Evolutionary conservation across 306 rosid species (phyloP).

Genomic region (Luffa acutangula): DNA sequence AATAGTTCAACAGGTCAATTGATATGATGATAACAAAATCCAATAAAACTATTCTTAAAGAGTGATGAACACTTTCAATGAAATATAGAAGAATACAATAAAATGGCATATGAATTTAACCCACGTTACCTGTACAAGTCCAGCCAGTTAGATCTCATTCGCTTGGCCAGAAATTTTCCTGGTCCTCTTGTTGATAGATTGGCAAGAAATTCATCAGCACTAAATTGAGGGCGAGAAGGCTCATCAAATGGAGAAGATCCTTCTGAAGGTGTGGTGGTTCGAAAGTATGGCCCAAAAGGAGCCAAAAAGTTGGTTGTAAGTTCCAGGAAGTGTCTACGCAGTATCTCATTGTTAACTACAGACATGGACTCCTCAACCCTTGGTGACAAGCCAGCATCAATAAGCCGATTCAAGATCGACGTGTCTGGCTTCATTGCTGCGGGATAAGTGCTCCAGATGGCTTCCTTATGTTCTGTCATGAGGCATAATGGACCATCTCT

Average conservation of each 20-base stretch:
- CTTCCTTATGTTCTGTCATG: slow-evolving; percentile 95
- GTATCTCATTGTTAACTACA: slow-evolving; percentile 80
- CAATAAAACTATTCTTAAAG: slow-evolving; percentile 4
- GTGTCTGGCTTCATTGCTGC: slow-evolving; percentile 87
- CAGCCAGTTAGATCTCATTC: slow-evolving; percentile 83
- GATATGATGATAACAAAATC: neutral
- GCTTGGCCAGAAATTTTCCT: slow-evolving; percentile 78
- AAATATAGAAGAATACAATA: neutral
- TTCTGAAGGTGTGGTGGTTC: slow-evolving; percentile 58
- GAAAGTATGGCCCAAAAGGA: slow-evolving; percentile 84
- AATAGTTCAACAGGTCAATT: slow-evolving; percentile 9
- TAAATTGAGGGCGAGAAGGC: slow-evolving; percentile 53
- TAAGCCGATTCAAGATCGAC: slow-evolving; percentile 71
- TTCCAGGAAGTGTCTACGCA: slow-evolving; percentile 80
- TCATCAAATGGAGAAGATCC: slow-evolving; percentile 76
- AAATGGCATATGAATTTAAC: neutral
- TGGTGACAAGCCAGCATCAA: slow-evolving; percentile 85
- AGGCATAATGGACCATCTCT: slow-evolving; percentile 94
- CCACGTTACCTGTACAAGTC: slow-evolving; percentile 63
- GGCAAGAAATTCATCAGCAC: slow-evolving; percentile 63
- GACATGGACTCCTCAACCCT: slow-evolving; percentile 88
- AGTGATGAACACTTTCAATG: neutral
- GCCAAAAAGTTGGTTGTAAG: slow-evolving; percentile 89
- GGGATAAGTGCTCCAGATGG: slow-evolving; percentile 80
- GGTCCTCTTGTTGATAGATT: slow-evolving; percentile 74